phyloP scores from a whole-genome alignment of 306 rosid species.

The Begonia loranthoides region DNA sequence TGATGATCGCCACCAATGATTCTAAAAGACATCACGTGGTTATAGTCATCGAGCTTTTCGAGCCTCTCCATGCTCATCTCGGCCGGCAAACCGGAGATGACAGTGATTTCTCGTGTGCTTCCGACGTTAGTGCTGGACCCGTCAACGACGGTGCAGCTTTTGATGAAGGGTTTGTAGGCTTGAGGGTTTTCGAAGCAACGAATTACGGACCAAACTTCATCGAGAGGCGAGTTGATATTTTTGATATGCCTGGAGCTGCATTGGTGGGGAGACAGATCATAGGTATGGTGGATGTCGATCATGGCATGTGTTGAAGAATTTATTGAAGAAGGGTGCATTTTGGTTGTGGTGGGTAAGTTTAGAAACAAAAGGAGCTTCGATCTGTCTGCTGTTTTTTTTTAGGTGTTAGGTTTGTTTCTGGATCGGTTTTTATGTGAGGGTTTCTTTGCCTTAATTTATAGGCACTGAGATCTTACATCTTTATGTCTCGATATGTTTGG shows the following conservation, averaged over 20 bases:
- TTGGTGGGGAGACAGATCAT: slow-evolving; percentile 18
- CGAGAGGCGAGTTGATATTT: slow-evolving; percentile 30
- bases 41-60: slow-evolving; percentile 39
- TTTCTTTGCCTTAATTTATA: too few species aligned
- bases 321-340: background rate
- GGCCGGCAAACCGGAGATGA: slow-evolving; percentile 44
- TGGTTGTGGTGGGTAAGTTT: too few species aligned
- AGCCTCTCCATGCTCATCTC: slow-evolving; percentile 37
- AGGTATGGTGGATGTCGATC: slow-evolving; percentile 20
- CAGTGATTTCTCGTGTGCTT: slow-evolving; percentile 19
- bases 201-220: slow-evolving; percentile 39
- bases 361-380: too few species aligned
- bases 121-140: slow-evolving; percentile 38
- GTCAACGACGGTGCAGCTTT: slow-evolving; percentile 23
- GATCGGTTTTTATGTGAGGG: too few species aligned
- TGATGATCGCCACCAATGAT: slow-evolving; percentile 53
- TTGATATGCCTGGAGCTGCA: slow-evolving; percentile 40
- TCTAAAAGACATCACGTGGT: slow-evolving; percentile 29
- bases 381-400: too few species aligned
- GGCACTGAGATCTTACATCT: too few species aligned
- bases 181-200: slow-evolving; percentile 41
- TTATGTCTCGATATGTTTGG: too few species aligned
- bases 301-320: slow-evolving; percentile 7
- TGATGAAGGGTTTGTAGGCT: slow-evolving; percentile 41
- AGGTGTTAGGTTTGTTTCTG: too few species aligned